Conservation (phyloP, 164 flowering plant genomes). For the Warburgia ugandensis region DNA sequence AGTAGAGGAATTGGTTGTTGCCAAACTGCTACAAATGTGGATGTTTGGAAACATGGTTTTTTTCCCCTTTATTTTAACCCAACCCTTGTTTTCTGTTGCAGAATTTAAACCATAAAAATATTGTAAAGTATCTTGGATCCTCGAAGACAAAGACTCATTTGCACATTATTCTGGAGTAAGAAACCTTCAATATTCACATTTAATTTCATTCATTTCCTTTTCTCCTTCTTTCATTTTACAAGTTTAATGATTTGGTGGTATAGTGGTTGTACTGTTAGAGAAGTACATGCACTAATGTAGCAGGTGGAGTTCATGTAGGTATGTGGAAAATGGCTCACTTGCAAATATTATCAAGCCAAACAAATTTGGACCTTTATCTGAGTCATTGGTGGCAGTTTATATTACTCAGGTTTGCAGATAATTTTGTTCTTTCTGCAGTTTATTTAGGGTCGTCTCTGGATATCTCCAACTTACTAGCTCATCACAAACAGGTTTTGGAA, state of each 20-base stretch:
- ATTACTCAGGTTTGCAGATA: slow-evolving; percentile 75
- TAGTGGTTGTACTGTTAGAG: not conserved
- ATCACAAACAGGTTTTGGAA: slow-evolving; percentile 68
- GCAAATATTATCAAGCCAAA: slow-evolving; percentile 98
- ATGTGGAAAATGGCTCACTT: slow-evolving; percentile 99
- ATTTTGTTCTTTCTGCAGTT: not conserved
- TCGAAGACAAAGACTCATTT: slow-evolving; percentile 85
- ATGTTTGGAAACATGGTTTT: not conserved
- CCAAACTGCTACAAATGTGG: no score
- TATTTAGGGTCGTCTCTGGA: not conserved
- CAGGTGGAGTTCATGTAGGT: slow-evolving; percentile 33
- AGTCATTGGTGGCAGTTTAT: slow-evolving; percentile 88
- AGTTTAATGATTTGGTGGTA: not conserved
- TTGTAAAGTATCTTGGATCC: slow-evolving; percentile 98
- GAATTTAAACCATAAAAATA: slow-evolving; percentile 97
- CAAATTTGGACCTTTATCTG: slow-evolving; percentile 98
- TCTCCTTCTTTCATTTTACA: not conserved
- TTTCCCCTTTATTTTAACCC: not conserved
- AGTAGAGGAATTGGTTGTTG: no score
- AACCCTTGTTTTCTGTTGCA: slow-evolving; percentile 21
- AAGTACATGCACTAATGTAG: not conserved
- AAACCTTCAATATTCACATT: not conserved
- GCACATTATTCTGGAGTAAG: slow-evolving; percentile 97
- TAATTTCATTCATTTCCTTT: not conserved
- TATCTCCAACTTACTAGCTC: not conserved